Conservation (phyloP, 305 asterid species). For the Fraxinus baroniana region DNA sequence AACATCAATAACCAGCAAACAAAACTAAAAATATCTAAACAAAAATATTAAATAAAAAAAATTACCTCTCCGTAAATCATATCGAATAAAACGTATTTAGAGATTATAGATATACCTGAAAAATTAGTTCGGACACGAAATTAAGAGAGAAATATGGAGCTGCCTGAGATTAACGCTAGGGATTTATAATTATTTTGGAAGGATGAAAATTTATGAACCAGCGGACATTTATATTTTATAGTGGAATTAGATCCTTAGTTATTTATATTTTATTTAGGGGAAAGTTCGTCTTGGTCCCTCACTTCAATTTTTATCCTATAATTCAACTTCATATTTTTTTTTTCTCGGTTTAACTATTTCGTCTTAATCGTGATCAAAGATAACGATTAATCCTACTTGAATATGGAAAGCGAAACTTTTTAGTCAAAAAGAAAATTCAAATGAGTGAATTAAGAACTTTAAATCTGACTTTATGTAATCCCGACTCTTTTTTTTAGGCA, state of each 20-base stretch:
- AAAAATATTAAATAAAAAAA: slow-evolving; percentile 11
- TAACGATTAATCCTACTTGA: background rate
- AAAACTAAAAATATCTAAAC: slow-evolving; percentile 18
- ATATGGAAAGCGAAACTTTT: background rate
- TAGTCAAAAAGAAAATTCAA: background rate
- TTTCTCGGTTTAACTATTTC: background rate
- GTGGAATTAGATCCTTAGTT: background rate
- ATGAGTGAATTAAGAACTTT: background rate
- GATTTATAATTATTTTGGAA: slow-evolving; percentile 17
- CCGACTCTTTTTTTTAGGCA: background rate
- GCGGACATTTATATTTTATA: slow-evolving; percentile 19
- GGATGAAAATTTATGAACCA: slow-evolving; percentile 5
- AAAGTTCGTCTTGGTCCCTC: background rate
- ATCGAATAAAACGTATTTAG: background rate
- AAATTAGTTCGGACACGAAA: slow-evolving; percentile 33
- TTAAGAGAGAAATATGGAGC: slow-evolving; percentile 32
- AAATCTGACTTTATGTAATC: background rate
- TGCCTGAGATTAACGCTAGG: slow-evolving; percentile 32
- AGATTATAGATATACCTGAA: slow-evolving; percentile 23
- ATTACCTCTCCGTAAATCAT: background rate
- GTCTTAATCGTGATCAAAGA: background rate
- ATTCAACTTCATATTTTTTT: background rate
- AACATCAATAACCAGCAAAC: background rate
- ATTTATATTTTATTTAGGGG: background rate
- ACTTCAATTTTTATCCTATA: background rate